Base-by-base conservation (phyloP, 768 basidiomycete species). In the Phlegmacium glaucopus region DNA sequence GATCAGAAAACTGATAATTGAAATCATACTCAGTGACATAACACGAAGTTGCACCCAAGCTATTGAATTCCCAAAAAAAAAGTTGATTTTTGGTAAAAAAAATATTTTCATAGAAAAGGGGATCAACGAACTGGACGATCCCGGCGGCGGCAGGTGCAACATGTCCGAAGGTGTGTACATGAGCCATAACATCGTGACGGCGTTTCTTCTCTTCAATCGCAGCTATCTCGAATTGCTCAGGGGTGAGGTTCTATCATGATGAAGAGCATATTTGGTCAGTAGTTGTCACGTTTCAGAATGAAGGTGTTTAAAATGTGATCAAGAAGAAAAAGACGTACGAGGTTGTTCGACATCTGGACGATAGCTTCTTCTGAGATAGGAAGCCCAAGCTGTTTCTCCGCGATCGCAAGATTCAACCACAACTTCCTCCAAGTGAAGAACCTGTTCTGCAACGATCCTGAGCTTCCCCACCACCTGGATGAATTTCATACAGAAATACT, bases 171-270 rank as follows among this genome's bases (percentile, higher is more conserved):
- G 94, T 96, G 70, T 98, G 93, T 37, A 99, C 96, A 61, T 99
- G 96, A 0, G 96, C 96, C 96, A 99, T 99, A 37, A 99, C 96
- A 68, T 99, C 96, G 71, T 99, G 96, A 10, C 96, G 79, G 18
- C 96, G 74, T 70, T 93, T 96, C 75, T 96, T 98, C 71, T 99
- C 96, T 66, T 99, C 96, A 46, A 78, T 72, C 0, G 93, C 94
- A 1, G 96, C 96, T 44, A 90, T 76, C 53, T 85, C 86, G 61
- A 98, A 95, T 70, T 99, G 96, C 40, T 86, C 81, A 9, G 81
- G 85, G 47, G 93, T 92, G 26, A 98, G 69, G 39, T 86, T 65
- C 93, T 94, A 57, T 47, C 44, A 30, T 45, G 32, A 44, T n/a
- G 29, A 26, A 18, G 26, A 45, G 18, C 5, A 44, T 52, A 26